phyloP scores from a whole-genome alignment of 192 early-diverging fungal species.

The Coemansia sp. region DNA sequence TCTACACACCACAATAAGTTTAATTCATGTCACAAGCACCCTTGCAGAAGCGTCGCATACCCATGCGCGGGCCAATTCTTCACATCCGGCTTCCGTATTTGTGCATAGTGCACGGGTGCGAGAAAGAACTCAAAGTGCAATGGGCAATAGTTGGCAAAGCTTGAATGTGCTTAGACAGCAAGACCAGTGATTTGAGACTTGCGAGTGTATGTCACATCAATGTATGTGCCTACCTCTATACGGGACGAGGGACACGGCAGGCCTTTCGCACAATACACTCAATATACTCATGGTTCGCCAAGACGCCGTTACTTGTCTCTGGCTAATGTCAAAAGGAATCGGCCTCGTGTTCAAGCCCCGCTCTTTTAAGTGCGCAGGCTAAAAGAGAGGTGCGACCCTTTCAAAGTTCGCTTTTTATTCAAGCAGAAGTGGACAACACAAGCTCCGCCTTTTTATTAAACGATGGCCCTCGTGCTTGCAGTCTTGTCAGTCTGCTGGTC shows the following conservation, averaged over 20 bases:
- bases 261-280: background rate
- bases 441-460: background rate
- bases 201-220: background rate
- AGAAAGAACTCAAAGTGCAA: background rate
- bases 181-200: background rate
- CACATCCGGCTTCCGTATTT: background rate
- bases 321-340: background rate
- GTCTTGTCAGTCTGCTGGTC: background rate
- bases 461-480: background rate
- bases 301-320: background rate
- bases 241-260: background rate
- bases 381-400: background rate
- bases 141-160: background rate
- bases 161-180: background rate
- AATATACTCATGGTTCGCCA: slow-evolving; percentile 1
- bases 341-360: slow-evolving; percentile 3
- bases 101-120: background rate
- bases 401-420: background rate
- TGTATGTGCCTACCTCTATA: background rate
- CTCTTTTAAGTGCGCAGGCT: background rate
- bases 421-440: background rate
- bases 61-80: background rate
- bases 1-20: background rate
- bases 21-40: slow-evolving; percentile 8
- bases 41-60: background rate